Evolutionary conservation across 352 stramenopile genomes (phyloP), one percentile per base, ranked within the genome.

Genomic region (Globisporangium solare): DNA sequence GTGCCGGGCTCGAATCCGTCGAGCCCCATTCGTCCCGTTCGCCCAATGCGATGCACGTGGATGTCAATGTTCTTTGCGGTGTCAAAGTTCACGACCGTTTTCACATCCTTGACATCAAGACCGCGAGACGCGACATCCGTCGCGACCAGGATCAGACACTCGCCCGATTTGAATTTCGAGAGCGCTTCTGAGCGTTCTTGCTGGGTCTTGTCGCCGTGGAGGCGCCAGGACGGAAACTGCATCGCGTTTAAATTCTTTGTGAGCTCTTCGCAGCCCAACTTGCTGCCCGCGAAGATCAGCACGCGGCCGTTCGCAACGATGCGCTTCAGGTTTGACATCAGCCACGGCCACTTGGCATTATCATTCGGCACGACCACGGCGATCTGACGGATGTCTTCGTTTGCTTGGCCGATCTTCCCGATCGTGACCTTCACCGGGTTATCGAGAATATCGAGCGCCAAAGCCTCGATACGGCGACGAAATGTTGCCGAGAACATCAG

Each of bases 21-120:
- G 3, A 73, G 50, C 0, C 85, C 83, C 86, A 94, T 94, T 6
- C 89, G 79, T 13, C 89, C 89, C 0, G 89, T 97, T 18, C 89
- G 80, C 3, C 89, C 89, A 22, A 96, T 94, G 1, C 89, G 84
- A 62, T 97, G 89, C 31, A 96, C 83, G 60, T 97, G 89, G 1
- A 83, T 95, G 51, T 97, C 89, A 43, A 97, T 97, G 32, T 79
- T 95, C 63, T 95, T 96, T 20, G 89, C 89, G n/a, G 93, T 75
- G 54, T 97, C 89, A 53, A 89, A 97, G 56, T 96, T 95, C 48
- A 97, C 74, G 1, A 97, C 89, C 5, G 76, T 96, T 57, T 92
- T 95, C 27, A 97, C 71, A 37, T 96, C 77, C 59, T 96, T 96
- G 24, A 97, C 83, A 48, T 97, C 88, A 11, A 97, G 66, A 7